Evolutionary conservation across 1,139 yeast genomes (phyloP).

Genomic region (Lodderomyces orthopsilosis): DNA sequence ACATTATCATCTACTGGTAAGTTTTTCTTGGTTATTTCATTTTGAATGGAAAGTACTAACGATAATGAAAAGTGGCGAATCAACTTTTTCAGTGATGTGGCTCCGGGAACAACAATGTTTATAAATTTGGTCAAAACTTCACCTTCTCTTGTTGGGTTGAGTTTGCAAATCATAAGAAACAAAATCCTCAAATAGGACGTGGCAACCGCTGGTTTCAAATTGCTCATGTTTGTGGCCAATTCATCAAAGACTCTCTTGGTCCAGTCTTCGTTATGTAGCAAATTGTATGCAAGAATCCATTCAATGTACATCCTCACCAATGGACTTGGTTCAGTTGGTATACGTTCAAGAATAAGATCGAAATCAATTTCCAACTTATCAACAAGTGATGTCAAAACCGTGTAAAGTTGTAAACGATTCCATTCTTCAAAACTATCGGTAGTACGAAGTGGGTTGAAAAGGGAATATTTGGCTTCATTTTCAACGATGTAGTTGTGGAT

Average conservation of each 20-base stretch:
- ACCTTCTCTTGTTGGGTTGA: conserved; percentile 24
- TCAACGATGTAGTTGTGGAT: conserved; percentile 44
- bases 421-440: conserved; percentile 71
- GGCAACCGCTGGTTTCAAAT: conserved; percentile 49
- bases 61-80: conserved; percentile 84
- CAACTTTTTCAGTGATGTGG: conserved; percentile 81
- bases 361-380: conserved; percentile 23
- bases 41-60: conserved; percentile 54
- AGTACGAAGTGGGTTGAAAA: conserved; percentile 48
- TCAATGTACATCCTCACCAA: conserved; percentile 70
- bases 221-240: conserved; percentile 16
- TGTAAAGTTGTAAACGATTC: conserved; percentile 57
- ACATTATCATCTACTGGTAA: conserved; percentile 31
- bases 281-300: conserved; percentile 61
- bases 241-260: conserved; percentile 19
- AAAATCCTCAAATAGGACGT: conserved; percentile 63
- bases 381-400: conserved; percentile 44
- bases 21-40: conserved; percentile 31
- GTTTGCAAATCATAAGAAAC: conserved; percentile 49
- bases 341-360: conserved; percentile 21
- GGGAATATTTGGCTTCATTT: conserved; percentile 26
- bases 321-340: conserved; percentile 68
- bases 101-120: conserved; percentile 50
- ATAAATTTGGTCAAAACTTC: conserved; percentile 21
- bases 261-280: conserved; percentile 20